A percentile compares a stretch with the other conserved stretches of the same genome.
Evolutionary conservation across 768 basidiomycete genomes (phyloP).

Genomic region (Russula virescens): DNA sequence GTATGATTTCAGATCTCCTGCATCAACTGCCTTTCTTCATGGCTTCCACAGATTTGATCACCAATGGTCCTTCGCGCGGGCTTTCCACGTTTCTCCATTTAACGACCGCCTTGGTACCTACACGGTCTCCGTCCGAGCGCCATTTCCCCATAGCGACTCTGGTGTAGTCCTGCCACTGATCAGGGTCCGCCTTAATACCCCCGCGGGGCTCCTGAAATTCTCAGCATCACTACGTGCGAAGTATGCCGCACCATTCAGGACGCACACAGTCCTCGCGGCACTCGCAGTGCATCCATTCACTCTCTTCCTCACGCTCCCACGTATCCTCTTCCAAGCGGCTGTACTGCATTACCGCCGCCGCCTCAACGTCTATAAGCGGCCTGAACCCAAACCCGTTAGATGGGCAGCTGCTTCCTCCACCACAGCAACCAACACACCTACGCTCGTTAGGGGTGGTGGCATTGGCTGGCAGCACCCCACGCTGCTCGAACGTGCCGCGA

Average conservation of each 20-base stretch:
- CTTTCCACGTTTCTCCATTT: constrained; percentile 75
- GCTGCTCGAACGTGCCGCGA: neutral
- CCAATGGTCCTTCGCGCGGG: constrained; percentile 60
- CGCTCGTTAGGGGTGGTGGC: neutral
- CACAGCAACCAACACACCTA: neutral
- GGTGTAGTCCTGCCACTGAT: constrained; percentile 27
- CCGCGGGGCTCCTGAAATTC: constrained; percentile 44
- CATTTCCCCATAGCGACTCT: constrained; percentile 4
- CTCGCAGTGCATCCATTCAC: constrained; percentile 45
- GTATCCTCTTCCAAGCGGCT: neutral
- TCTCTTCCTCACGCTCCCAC: constrained; percentile 34
- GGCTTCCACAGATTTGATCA: constrained; percentile 43
- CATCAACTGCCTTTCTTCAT: neutral
- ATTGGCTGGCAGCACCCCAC: constrained; percentile 2
- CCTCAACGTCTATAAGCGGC: neutral
- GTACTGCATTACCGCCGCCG: neutral
- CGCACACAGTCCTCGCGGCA: constrained; percentile 34
- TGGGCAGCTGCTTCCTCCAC: neutral
- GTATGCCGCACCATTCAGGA: neutral
- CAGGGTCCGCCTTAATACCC: constrained; percentile 34
- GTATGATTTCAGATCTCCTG: neutral
- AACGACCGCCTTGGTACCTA: constrained; percentile 67
- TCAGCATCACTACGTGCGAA: constrained; percentile 40
- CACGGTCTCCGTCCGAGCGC: constrained; percentile 41
- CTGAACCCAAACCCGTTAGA: neutral